Conservation (phyloP, 208 protist genomes). For the Leishmania aethiopica region DNA sequence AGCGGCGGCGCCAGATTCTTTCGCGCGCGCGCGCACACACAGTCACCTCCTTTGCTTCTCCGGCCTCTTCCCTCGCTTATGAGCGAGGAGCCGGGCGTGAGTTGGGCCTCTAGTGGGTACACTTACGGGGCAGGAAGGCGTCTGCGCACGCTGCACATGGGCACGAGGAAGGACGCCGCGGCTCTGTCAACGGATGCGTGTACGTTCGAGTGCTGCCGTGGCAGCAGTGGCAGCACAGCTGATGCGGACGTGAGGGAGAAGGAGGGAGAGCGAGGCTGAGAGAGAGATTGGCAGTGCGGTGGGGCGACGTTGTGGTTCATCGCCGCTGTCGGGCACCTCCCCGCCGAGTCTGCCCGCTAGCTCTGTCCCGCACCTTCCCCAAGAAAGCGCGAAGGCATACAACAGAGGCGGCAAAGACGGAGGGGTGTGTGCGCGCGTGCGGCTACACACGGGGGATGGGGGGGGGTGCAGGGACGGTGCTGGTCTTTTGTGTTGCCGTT, state of each 20-base stretch:
- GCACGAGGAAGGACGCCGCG: not conserved
- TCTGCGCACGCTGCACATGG: not conserved
- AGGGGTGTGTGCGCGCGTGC: not conserved
- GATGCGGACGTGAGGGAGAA: not conserved
- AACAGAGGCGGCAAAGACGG: not conserved
- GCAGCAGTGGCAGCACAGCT: not conserved
- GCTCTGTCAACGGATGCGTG: not conserved
- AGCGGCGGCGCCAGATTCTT: too few relatives aligned
- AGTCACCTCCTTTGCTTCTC: not conserved
- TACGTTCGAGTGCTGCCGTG: not conserved
- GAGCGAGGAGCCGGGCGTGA: not conserved
- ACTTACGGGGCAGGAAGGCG: not conserved
- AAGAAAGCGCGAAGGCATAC: not conserved
- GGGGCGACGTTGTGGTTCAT: not conserved
- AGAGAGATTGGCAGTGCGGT: not conserved
- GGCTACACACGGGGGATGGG: not conserved
- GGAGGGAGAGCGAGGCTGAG: not conserved
- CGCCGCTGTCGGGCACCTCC: not conserved
- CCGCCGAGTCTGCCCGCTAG: not conserved
- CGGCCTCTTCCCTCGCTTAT: not conserved
- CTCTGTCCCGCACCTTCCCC: not conserved
- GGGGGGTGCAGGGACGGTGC: not conserved
- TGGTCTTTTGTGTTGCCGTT: not conserved
- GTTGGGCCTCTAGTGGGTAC: not conserved
- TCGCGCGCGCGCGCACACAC: too few relatives aligned